Conservation (phyloP, 2,329 filamentous ascomycete species). For the Verticillium klebahnii region DNA sequence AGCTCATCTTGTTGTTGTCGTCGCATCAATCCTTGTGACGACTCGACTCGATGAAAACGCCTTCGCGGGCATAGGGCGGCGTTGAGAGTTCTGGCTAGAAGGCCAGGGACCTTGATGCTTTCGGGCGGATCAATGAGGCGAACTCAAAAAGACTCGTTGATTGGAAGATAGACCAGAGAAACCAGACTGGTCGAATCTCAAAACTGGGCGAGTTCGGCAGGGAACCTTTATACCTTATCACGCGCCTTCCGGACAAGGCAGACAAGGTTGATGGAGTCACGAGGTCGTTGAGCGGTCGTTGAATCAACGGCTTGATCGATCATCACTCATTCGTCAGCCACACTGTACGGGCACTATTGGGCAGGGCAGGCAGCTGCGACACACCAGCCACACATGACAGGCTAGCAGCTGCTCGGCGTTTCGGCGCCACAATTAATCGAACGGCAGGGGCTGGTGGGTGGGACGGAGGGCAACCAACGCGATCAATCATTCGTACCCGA, state of each 20-base stretch:
- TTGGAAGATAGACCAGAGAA: neutral
- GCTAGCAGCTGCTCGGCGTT: neutral
- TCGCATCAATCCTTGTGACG: neutral
- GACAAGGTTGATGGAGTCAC: neutral
- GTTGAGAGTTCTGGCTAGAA: neutral
- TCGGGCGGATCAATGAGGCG: neutral
- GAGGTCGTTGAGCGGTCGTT: neutral
- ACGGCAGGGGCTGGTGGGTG: neutral
- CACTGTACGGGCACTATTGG: neutral
- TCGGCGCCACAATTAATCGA: neutral
- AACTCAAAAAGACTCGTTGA: neutral
- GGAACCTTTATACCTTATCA: neutral
- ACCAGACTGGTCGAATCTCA: neutral
- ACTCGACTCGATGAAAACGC: neutral
- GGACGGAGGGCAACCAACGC: neutral
- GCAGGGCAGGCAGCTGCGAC: neutral
- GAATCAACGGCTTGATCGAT: neutral
- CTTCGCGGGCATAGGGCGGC: neutral
- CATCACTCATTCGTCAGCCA: neutral
- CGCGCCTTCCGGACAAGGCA: neutral
- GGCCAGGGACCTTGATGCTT: neutral
- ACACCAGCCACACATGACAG: neutral
- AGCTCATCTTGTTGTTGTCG: conserved; percentile 50
- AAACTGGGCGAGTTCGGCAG: neutral
- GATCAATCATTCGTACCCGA: neutral